Evolutionary conservation across 805 yeast genomes (phyloP), one percentile per base, ranked within the genome.

Genomic region (Sugiyamaella boreocaroliniensis): DNA sequence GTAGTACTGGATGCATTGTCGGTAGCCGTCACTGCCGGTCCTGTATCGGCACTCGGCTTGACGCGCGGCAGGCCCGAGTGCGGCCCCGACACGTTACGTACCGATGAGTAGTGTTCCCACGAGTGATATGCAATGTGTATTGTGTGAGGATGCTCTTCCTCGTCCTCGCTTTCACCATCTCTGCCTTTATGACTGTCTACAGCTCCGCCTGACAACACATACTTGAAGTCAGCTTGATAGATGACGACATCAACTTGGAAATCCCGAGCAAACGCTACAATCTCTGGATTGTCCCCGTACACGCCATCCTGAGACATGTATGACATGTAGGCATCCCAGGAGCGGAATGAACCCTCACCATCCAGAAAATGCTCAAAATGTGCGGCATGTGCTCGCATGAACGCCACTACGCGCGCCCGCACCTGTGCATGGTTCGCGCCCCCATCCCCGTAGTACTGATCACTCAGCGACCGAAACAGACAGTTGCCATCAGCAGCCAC

Each of bases 61-160:
- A 59, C 61, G 26, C 47, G 22, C 15, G 62, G 59, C n/a, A 55
- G 15, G 5, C 75, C 75, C 5, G 54, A 46, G 45, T 66, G 69
- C 2, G 76, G 74, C 1, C 74, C 74, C 14, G 57, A 60, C n/a
- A 62, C 50, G 47, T 69, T 66, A 22, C 76, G 60, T 3, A 71
- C 71, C 11, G 73, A 68, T 11, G 75, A 70, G 51, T 72, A 72
- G 57, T 72, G 76, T 52, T 72, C 76, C 76, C 76, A 72, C 0
- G 68, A 61, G 44, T 72, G 76, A 46, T 72, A 72, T 3, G 74
- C 76, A 41, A 71, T 56, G 49, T 71, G 75, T 1, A 65, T 48
- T 16, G 55, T 45, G 11, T 37, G 34, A 2, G 54, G 49, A n/a
- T 26, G 48, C 40, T 26, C 14, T 9, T 42, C 45, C 15, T 42